Evolutionary conservation across 2,329 filamentous ascomycete genomes (phyloP), one percentile per base, ranked within the genome.

Genomic region (Coniochaeta sp.): DNA sequence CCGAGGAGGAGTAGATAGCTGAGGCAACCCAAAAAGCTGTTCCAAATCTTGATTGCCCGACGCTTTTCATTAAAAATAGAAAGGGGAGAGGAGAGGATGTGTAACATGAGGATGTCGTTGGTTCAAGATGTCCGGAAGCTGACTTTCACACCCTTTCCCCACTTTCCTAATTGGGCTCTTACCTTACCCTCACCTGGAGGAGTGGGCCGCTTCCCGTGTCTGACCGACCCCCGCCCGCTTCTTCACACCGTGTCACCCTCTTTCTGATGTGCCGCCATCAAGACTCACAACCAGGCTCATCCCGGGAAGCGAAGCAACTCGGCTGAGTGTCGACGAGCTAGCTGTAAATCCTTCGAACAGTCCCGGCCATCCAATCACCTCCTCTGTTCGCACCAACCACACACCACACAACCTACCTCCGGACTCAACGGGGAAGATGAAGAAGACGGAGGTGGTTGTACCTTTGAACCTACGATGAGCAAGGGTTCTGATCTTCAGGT

Each of bases 191-290:
- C 38, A 42, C 38, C 20, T 42, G 38, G 38, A 24, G 38, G 14
- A 18, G 38, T 42, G 38, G 38, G 38, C 38, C 38, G 38, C 38
- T 26, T 42, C 38, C 38, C 38, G 38, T 42, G 38, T 42, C 38
- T 42, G 38, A 42, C 38, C 38, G 38, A 24, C 38, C 26, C 26
- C 12, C 38, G 3, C 12, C 12, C 18, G 18, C 38, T 42, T 14
- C 38, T 42, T 42, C 38, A 42, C 38, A 42, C 38, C 38, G 38
- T 42, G 18, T 42, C 38, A 42, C 38, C 20, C 38, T 42, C 38
- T n/a, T n/a, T 26, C 20, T 22, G 6, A 22, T 40, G 35, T 40
- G 3, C 35, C 35, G 16, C 12, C 38, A 42, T 42, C 27, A 30
- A 30, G 27, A 30, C 27, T 12, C 6, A 14, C 38, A 42, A 42